Base-by-base conservation (phyloP, 108 stramenopile species). In the Pseudonitzschia multiseries region DNA sequence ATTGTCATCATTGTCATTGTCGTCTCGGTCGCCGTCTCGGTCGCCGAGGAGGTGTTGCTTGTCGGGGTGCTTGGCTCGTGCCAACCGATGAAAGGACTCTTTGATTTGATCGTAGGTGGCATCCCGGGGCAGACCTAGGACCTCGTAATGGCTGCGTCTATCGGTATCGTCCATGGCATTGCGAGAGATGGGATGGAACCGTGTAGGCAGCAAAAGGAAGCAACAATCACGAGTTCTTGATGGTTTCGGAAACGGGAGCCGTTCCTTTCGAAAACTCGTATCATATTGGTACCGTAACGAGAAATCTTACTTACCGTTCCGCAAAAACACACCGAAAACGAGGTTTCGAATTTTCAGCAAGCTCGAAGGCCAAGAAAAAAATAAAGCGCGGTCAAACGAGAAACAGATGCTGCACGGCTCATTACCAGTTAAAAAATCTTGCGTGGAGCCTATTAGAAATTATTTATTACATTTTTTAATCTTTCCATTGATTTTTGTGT, bases 61-160 rank as follows among this genome's bases (percentile, higher is more conserved):
- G 79, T 92, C 91, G 33, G 91, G 91, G 74, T 92, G 91, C 53
- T 57, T 84, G 50, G 75, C 31, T 53, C 79, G 51, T 13, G 86
- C 82, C 46, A 88, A 81, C 14, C 77, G 70, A 31, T 84, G 79
- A 79, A 87, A 89, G 42, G 90, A 89, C 33, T 68, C 70, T 70
- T 94, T 94, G 78, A 94, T 87, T 84, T 90, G 86, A 12, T 83
- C 81, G 10, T 70, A 50, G 21, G 82, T 79, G 10, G 94, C 93
- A 24, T 75, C 57, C 14, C 69, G 44, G 13, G 88, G 70, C 17
- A 97, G 86, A 51, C 81, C 79, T 12, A 97, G 75, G 29, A 85
- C 74, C 40, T 95, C 90, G 77, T 97, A 97, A 62, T 88, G 80
- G 28, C 77, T 84, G 29, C 9, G 32, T 33, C n/a, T 62, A 9